Evolutionary conservation across 345 rosid genomes (phyloP).

Genomic region (Erucastrum elatum): DNA sequence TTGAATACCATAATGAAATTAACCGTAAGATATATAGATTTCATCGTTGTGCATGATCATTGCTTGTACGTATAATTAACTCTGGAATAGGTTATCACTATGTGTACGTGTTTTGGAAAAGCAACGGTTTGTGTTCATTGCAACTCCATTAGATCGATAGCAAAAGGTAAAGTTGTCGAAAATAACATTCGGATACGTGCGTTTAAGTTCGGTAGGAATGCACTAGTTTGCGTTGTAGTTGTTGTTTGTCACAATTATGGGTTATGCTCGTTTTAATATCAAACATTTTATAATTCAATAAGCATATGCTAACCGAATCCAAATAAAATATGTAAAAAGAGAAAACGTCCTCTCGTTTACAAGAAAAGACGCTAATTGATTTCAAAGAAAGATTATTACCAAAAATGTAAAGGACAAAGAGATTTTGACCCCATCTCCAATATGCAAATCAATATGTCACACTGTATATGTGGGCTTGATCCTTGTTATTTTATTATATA

Average conservation of each 20-base stretch:
- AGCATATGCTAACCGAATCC: not conserved
- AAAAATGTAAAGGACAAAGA: slow-evolving; percentile 5
- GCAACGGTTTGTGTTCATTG: not conserved
- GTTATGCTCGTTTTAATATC: slow-evolving; percentile 8
- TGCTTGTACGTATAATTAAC: not conserved
- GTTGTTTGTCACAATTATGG: slow-evolving; percentile 31
- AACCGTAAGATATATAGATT: not conserved
- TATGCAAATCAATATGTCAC: not conserved
- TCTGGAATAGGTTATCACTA: not conserved
- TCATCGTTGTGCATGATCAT: not conserved
- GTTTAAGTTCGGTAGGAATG: not conserved
- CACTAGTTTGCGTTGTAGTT: not conserved
- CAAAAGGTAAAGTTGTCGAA: not conserved
- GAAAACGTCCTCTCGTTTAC: slow-evolving; percentile 27
- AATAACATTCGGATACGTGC: not conserved
- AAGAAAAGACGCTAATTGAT: slow-evolving; percentile 22
- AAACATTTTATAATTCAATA: slow-evolving; percentile 3
- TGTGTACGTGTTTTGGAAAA: not conserved
- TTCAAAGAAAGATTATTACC: not conserved
- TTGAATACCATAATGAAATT: not conserved
- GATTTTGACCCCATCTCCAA: slow-evolving; percentile 24
- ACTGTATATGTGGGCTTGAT: slow-evolving; percentile 16
- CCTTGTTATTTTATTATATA: slow-evolving; percentile 4
- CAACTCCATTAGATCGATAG: not conserved
- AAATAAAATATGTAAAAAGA: not conserved